Base-by-base conservation (phyloP, 108 stramenopile genomes). In the Discostella stelligeroides region DNA sequence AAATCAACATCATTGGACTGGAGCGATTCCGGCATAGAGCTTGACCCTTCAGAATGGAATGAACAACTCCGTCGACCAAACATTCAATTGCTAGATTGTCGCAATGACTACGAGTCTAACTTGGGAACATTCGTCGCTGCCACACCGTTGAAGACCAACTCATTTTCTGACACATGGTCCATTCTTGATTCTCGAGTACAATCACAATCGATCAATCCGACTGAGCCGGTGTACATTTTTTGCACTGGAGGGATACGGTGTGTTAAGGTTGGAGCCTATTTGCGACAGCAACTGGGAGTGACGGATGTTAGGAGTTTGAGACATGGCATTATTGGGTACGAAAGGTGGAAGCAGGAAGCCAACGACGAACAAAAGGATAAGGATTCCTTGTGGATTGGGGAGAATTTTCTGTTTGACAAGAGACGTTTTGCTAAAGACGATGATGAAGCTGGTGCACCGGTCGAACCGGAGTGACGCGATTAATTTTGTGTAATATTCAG, bases 171-270 rank as follows among this genome's bases (percentile, higher is more conserved):
- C 48, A 82, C 81, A 0, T 94, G 89, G 89, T 63, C 55, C 14
- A 67, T 63, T 28, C 72, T 95, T 38, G 75, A 86, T 46, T 57
- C 56, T 6, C 20, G 63, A 51, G 73, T 88, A 15, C 42, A 81
- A 49, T 79, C 85, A 17, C 17, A 73, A 23, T 48, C 69, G 23
- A 70, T 80, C 12, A 82, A 89, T 45, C 78, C 78, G 25, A 25
- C 60, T 0, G 63, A 81, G 42, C 88, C 88, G 27, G 68, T 92
- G 38, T 70, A 79, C 38, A 92, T 88, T 61, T 95, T 85, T 84
- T 95, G 91, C 68, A 95, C 94, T 7, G 94, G 91, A 15, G 94
- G 94, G 12, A 95, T 95, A 60, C 88, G 94, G 30, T 95, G 94
- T 60, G 90, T 95, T 24, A 95, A 95, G 76, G 88, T 90, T 21